Evolutionary conservation across 305 asterid species (phyloP), one percentile per base, ranked within the genome.

Genomic region (Striga hermonthica): DNA sequence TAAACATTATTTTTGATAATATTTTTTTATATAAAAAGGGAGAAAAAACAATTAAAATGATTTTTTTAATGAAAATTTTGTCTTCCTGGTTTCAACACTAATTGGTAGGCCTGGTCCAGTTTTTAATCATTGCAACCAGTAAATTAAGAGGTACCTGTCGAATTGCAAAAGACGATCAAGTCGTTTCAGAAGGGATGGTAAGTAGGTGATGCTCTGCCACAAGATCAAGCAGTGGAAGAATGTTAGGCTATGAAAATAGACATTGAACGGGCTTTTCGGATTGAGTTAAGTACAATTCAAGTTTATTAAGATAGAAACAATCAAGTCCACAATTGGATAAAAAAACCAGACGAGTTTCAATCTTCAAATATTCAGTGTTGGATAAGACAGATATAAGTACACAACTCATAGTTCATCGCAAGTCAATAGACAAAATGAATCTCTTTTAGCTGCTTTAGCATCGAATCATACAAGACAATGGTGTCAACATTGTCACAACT

Each of bases 131-230:
- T 22, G 31, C 64, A 57, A 35, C 69, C 66, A 65, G 36, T 53
- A 3, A 54, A 22, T 9, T 12, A 54, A 74, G 28, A 69, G 58
- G 62, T 66, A 94, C 99, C 99, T 88, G 86, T 94, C 97, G 71
- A 94, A 94, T 74, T 94, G 99, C 80, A 94, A 48, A 61, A 90
- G 96, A 59, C 96, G 89, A 72, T 94, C 99, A 37, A 94, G 85
- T 69, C 95, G 95, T 93, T 94, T 94, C 78, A 94, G 89, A 76
- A 94, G 96, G 71, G 97, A 82, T 14, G 97, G 82, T 70, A 94
- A 80, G 79, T 70, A 79, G 64, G 65, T 70, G 45, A 86, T 83
- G 70, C 89, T 85, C 99, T 94, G 96, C 74, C 58, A 84, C 65
- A 72, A 60, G 75, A 76, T 71, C 60, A 76, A 76, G 67, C 74